These are phyloP conservation scores for Hypoxylon fuscum DNA, from an alignment of 495 filamentous ascomycete genomes.

Conservation along the genomic window DNA sequence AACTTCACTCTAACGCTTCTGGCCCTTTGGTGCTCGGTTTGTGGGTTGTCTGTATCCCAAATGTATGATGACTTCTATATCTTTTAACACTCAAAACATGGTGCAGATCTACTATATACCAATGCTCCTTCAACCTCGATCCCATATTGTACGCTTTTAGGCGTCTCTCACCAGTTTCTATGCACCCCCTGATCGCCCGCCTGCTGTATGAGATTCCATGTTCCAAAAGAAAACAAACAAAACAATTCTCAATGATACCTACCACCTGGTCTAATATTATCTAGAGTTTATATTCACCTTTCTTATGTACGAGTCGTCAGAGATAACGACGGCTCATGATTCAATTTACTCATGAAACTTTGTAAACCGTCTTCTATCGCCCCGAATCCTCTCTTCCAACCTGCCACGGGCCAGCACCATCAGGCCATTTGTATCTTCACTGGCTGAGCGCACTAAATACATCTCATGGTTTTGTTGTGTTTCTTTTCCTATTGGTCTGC, in stretches of 20 bases:
- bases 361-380: slow-evolving; percentile 1
- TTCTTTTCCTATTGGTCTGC: neutral
- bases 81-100: slow-evolving; percentile 32
- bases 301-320: slow-evolving; percentile 12
- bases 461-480: neutral
- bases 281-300: neutral
- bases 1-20: neutral
- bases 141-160: slow-evolving; percentile 30
- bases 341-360: slow-evolving; percentile 15
- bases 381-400: neutral
- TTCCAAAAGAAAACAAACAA: too few species aligned
- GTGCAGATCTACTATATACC: slow-evolving; percentile 32
- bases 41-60: slow-evolving; percentile 16
- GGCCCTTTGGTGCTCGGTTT: neutral
- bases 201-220: slow-evolving; percentile 1
- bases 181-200: neutral
- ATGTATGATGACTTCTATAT: slow-evolving; percentile 47
- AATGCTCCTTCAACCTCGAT: slow-evolving; percentile 10
- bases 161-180: slow-evolving; percentile 21
- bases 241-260: too few species aligned
- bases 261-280: neutral
- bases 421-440: neutral
- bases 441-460: neutral
- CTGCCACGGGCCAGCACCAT: slow-evolving; percentile 28
- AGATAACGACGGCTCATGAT: slow-evolving; percentile 13